Base-by-base conservation (phyloP, 306 rosid genomes). In the Crotalaria pallida region DNA sequence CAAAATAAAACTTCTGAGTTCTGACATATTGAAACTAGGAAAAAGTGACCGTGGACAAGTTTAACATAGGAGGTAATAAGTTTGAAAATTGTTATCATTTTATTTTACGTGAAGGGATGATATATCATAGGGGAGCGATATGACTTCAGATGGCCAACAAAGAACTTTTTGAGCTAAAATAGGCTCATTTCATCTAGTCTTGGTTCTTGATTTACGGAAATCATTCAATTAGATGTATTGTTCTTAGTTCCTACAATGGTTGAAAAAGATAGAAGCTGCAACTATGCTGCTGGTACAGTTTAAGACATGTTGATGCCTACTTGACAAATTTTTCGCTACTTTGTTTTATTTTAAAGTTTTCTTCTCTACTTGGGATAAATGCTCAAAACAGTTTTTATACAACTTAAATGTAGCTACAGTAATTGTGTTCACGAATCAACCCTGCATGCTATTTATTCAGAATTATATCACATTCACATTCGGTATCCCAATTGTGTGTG, bases 401-500 rank as follows among this genome's bases (percentile, higher is more conserved):
- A 33, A 36, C 36, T 47, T 53, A 41, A 36, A 19, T 62, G 41
- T 49, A 8, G 50, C 52, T 36, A 51, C 69, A 59, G 40, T 52
- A 71, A 45, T 40, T 26, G 58, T 10, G 49, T 31, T 19, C n/a
- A 51, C 12, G 8, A 40, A 75, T 44, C 23, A 76, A 51, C 33
- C 69, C 21, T 61, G 43, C 40, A 5, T 55, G 16, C 59, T 21
- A 36, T 52, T 64, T 77, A 41, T 45, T 74, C 48, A 40, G 19
- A 22, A 53, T 45, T 45, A 2, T 68, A 73, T 84, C 19, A 53
- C 52, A 40, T 71, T 84, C 19, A 53, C 52, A 40, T 71, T 72
- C 47, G 18, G 47, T 66, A 62, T 81, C 67, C 34, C 67, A 58
- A 67, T 70, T 77, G 33, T 85, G 57, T 77, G 41, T 86, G 92